Evolutionary conservation across 2,329 filamentous ascomycete species (phyloP).

Genomic region (Trichoderma koningiopsis): DNA sequence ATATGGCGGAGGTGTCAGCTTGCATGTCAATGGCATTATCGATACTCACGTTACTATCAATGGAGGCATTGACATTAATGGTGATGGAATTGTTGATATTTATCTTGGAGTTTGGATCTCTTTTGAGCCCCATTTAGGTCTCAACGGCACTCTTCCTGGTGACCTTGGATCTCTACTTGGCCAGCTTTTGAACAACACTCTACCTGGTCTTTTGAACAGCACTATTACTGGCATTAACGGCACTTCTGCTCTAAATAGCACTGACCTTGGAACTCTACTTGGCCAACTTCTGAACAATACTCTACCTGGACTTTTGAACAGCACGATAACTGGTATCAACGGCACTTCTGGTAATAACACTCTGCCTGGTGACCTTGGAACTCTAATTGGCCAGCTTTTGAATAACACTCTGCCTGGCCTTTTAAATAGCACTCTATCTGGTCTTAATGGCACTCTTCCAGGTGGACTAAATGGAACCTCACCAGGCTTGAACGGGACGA

Average conservation of each 20-base stretch:
- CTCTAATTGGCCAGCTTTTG: neutral
- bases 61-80: neutral
- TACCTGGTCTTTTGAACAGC: neutral
- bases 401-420: neutral
- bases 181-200: neutral
- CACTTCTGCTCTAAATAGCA: too few species aligned
- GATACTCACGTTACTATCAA: neutral
- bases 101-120: neutral
- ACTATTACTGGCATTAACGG: neutral
- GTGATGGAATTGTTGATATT: constrained; percentile 15
- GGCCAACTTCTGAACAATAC: neutral
- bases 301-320: neutral
- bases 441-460: neutral
- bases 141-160: neutral
- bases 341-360: too few species aligned
- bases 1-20: neutral
- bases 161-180: too few species aligned
- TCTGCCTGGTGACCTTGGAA: neutral
- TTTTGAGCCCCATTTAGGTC: neutral
- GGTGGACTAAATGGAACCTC: too few species aligned
- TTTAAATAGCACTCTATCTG: neutral
- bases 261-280: neutral
- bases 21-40: neutral
- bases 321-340: neutral
- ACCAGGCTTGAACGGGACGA: too few species aligned